phyloP scores from a whole-genome alignment of 148 eudicot species.

The Heliamphora exappendiculata region DNA sequence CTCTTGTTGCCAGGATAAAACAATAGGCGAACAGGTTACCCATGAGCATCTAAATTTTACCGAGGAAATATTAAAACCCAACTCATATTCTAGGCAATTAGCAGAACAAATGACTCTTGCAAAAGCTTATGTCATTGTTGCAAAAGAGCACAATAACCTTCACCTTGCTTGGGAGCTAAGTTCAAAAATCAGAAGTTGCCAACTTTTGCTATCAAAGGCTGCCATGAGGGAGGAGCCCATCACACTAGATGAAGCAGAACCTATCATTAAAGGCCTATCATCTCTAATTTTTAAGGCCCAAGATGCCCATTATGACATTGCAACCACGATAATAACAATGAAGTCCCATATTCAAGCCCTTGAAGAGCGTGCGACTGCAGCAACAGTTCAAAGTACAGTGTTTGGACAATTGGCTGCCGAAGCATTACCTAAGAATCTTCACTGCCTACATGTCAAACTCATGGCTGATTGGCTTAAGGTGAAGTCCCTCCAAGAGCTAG shows the following conservation, averaged over 20 bases:
- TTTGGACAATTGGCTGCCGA: constrained; percentile 67
- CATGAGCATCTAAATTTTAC: constrained; percentile 36
- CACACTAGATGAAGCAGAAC: constrained; percentile 52
- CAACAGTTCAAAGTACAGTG: constrained; percentile 54
- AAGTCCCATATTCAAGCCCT: constrained; percentile 78
- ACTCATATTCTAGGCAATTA: constrained; percentile 64
- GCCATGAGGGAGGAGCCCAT: constrained; percentile 64
- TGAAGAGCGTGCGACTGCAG: constrained; percentile 67
- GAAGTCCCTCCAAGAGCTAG: constrained; percentile 29
- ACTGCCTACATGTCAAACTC: constrained; percentile 51
- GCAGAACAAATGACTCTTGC: constrained; percentile 74
- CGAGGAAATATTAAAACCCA: constrained; percentile 35
- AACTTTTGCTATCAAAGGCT: constrained; percentile 69
- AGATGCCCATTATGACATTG: constrained; percentile 74
- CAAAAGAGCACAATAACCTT: constrained; percentile 74
- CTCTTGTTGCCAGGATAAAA: constrained; percentile 38
- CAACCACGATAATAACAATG: constrained; percentile 78
- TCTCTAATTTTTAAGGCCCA: constrained; percentile 58
- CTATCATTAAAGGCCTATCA: constrained; percentile 47
- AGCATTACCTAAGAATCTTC: constrained; percentile 58
- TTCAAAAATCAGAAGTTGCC: constrained; percentile 62
- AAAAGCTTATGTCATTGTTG: constrained; percentile 71
- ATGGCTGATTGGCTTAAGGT: constrained; percentile 51
- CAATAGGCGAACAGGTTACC: constrained; percentile 14
- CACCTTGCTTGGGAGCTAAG: constrained; percentile 80